Conservation (phyloP, 2,329 filamentous ascomycete species). For the Aspergillus fijiensis region DNA sequence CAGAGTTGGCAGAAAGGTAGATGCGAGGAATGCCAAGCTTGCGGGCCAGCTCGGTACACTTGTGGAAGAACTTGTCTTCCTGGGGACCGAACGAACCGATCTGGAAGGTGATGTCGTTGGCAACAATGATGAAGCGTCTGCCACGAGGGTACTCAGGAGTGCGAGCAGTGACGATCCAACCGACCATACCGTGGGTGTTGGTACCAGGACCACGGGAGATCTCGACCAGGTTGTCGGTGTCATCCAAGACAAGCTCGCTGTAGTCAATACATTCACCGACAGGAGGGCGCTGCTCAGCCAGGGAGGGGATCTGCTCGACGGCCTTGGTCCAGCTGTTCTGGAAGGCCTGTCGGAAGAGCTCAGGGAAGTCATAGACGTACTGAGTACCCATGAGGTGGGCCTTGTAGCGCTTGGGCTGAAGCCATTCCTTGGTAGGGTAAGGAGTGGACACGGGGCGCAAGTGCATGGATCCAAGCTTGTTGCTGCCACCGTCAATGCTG, state of each 20-base stretch:
- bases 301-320: conserved; percentile 68
- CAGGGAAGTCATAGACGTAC: conserved; percentile 99
- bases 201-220: conserved; percentile 92
- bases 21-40: conserved; percentile 94
- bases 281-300: conserved; percentile 78
- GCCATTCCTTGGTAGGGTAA: conserved; percentile 96
- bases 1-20: conserved; percentile 97
- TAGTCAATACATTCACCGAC: conserved; percentile 90
- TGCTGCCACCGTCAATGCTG: conserved; percentile 85
- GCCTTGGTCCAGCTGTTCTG: conserved; percentile 89
- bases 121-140: conserved; percentile 89
- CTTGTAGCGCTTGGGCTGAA: conserved; percentile 99
- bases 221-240: conserved; percentile 86
- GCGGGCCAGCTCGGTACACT: conserved; percentile 94
- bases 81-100: conserved; percentile 96
- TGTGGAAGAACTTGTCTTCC: conserved; percentile 98
- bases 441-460: conserved; percentile 85
- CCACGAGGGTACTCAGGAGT: conserved; percentile 95
- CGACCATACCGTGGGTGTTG: conserved; percentile 97
- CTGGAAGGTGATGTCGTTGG: conserved; percentile 99
- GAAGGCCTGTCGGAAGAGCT: conserved; percentile 96
- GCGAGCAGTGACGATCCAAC: conserved; percentile 91
- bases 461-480: conserved; percentile 94
- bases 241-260: conserved; percentile 91
- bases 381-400: conserved; percentile 98